These are phyloP conservation scores for Castanea crenata DNA, from an alignment of 306 rosid species.

Conservation along the genomic window DNA sequence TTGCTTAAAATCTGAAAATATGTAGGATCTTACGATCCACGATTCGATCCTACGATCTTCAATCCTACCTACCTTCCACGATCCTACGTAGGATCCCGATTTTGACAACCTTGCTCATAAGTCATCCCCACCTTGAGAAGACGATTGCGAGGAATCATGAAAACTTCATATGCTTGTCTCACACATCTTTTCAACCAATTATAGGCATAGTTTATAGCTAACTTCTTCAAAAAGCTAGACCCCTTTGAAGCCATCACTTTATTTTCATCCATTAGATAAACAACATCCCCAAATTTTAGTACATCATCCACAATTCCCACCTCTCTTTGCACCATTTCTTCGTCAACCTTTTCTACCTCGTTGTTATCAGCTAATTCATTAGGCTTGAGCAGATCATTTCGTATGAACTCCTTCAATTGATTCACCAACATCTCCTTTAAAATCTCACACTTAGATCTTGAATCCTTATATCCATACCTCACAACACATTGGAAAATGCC, in stretches of 20 bases:
- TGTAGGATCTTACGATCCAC: too few relatives aligned
- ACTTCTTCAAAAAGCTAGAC: constrained; percentile 30
- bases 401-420: constrained; percentile 41
- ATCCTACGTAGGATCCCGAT: too few relatives aligned
- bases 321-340: constrained; percentile 18
- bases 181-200: constrained; percentile 52
- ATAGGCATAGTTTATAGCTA: constrained; percentile 58
- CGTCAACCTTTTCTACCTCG: background rate
- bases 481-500: constrained; percentile 60
- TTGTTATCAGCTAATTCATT: background rate
- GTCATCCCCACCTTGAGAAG: constrained; percentile 85
- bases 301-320: constrained; percentile 47
- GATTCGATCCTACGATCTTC: too few relatives aligned
- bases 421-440: constrained; percentile 50
- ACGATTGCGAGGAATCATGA: constrained; percentile 66
- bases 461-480: constrained; percentile 66
- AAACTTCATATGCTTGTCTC: constrained; percentile 53
- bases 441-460: constrained; percentile 51
- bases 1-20: too few relatives aligned
- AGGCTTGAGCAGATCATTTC: background rate
- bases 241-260: constrained; percentile 58
- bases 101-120: constrained; percentile 26
- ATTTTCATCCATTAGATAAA: constrained; percentile 64
- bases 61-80: too few relatives aligned
- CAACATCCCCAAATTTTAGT: constrained; percentile 32